Evolutionary conservation across 805 yeast genomes (phyloP).

Genomic region (Saccharomycopsis vini): DNA sequence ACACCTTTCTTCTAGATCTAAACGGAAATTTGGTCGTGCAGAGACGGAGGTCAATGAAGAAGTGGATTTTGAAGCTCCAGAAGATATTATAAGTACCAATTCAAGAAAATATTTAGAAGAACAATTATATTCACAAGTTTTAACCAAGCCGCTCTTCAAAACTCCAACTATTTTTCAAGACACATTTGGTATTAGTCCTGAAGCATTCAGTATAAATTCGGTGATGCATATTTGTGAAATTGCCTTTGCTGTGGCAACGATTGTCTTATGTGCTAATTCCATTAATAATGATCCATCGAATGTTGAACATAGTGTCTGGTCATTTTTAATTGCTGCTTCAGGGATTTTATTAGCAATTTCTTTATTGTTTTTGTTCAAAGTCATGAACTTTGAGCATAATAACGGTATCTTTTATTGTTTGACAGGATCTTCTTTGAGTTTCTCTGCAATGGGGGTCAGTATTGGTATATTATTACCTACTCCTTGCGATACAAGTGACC

Average conservation of each 20-base stretch:
- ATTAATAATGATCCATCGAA: constrained; percentile 22
- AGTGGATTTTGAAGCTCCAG: neutral
- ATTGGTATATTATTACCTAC: constrained; percentile 18
- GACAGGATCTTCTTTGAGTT: constrained; percentile 28
- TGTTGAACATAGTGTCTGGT: constrained; percentile 26
- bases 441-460: constrained; percentile 27
- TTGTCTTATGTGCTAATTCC: constrained; percentile 14
- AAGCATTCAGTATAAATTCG: constrained; percentile 14
- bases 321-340: constrained; percentile 32
- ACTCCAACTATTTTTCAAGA: constrained; percentile 16
- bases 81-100: constrained; percentile 3
- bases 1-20: neutral
- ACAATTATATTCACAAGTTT: constrained; percentile 14
- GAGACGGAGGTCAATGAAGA: neutral
- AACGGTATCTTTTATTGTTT: constrained; percentile 35
- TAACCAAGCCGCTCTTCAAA: constrained; percentile 11
- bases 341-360: constrained; percentile 29
- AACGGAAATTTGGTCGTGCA: neutral
- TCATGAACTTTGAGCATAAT: constrained; percentile 32
- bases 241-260: constrained; percentile 11
- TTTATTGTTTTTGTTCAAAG: constrained; percentile 28
- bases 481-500: constrained; percentile 6
- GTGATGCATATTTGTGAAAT: constrained; percentile 17
- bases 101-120: constrained; percentile 6
- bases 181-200: constrained; percentile 13